Evolutionary conservation across 805 yeast species (phyloP), one percentile per base, ranked within the genome.

Genomic region (Kodamaea laetipori): DNA sequence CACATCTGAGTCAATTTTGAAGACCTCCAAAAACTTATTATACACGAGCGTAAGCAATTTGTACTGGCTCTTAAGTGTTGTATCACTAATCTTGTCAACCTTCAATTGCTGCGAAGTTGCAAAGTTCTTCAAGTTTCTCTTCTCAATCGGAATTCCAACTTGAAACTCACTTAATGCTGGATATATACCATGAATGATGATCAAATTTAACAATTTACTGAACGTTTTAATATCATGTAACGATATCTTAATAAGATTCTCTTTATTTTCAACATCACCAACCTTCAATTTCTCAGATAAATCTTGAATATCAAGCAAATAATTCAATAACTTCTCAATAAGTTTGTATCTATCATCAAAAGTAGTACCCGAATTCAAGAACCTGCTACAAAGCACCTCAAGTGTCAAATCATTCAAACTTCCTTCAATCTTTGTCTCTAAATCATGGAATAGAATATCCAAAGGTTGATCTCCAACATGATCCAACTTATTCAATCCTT

Each of bases 151-250:
- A 2, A 87, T 74, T 1, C 90, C 86, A 16, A 82, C 70, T 2
- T 76, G 76, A 6, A 65, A 69, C 1, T 59, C 46, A 0, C 82
- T 77, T 0, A 88, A 48, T 39, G 78, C 76, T 0, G 90, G 79
- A 51, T 84, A 84, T 0, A 92, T 71, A 0, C 95, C 90, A 50
- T 82, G 84, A 1, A 84, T 62, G 0, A 90, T 78, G 1, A 90
- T 69, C 8, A 84, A 45, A 49, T 82, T 84, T 13, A 85, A 61
- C 34, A 92, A 57, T 16, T 73, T 76, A 26, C 85, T 83, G 44
- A 94, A 77, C 3, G 79, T 75, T 57, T 82, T 85, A 75, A 92
- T 81, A 59, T 94, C 98, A 54, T 88, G 90, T 7, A 92, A 69
- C 0, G 97, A 87, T 11, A 92, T 82, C 6, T 84, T 69, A 8